Evolutionary conservation across 352 stramenopile species (phyloP).

Genomic region (Pythium phragmiticola): DNA sequence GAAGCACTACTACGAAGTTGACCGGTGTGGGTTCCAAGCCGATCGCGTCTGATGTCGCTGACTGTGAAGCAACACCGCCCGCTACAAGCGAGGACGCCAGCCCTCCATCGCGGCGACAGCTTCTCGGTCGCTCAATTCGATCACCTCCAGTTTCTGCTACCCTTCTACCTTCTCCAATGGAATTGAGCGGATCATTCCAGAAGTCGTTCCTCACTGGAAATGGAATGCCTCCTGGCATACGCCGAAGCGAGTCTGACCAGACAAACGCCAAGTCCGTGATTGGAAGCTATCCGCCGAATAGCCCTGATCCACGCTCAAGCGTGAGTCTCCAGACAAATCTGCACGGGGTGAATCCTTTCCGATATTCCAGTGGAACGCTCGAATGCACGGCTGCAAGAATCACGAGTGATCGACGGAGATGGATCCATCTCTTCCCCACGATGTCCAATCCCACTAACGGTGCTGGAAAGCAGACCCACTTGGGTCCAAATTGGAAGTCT

Average conservation of each 20-base stretch:
- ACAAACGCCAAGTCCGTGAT: slow-evolving; percentile 10
- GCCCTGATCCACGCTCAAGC: not conserved
- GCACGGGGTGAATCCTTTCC: slow-evolving; percentile 44
- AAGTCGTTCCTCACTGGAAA: slow-evolving; percentile 29
- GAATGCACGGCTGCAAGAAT: slow-evolving; percentile 35
- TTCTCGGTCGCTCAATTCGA: slow-evolving; percentile 6
- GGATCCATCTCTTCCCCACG: slow-evolving; percentile 95
- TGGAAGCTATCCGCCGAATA: slow-evolving; percentile 6
- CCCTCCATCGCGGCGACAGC: slow-evolving; percentile 6
- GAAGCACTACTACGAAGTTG: not conserved
- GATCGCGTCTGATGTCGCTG: not conserved
- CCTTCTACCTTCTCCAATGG: slow-evolving; percentile 19
- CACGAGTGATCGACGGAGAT: slow-evolving; percentile 90
- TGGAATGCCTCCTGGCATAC: slow-evolving; percentile 13
- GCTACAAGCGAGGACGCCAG: not conserved
- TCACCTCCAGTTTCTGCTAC: slow-evolving; percentile 12
- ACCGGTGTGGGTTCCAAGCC: not conserved
- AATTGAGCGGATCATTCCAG: slow-evolving; percentile 28
- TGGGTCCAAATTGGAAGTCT: slow-evolving; percentile 96
- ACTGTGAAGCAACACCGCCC: not conserved
- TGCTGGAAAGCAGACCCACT: slow-evolving; percentile 35
- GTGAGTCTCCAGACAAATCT: not conserved
- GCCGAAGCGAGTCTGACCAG: slow-evolving; percentile 17
- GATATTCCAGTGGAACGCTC: slow-evolving; percentile 38
- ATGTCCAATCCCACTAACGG: slow-evolving; percentile 23